phyloP scores from a whole-genome alignment of 1,139 yeast genomes.

The Chernovozyma aurita region DNA sequence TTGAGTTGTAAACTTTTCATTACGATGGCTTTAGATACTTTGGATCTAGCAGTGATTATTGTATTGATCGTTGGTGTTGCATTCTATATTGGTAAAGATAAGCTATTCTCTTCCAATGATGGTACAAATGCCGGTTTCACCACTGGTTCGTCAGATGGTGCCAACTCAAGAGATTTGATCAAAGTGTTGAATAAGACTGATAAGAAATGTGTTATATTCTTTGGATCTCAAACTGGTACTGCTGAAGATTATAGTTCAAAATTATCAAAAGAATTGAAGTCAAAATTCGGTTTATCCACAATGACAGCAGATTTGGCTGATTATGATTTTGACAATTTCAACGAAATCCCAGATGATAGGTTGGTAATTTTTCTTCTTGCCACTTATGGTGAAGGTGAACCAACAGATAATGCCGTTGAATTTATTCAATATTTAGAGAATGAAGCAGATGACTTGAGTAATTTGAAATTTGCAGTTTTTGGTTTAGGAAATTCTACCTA shows the following conservation, averaged over 20 bases:
- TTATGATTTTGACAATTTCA: constrained; percentile 71
- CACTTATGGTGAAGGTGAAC: constrained; percentile 98
- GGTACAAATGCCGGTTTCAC: constrained; percentile 39
- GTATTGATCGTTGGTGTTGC: constrained; percentile 61
- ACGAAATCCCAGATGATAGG: constrained; percentile 45
- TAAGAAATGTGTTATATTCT: constrained; percentile 79
- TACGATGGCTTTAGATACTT: constrained; percentile 54
- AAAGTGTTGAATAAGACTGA: constrained; percentile 57
- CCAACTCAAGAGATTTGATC: constrained; percentile 55
- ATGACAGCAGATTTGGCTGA: constrained; percentile 89
- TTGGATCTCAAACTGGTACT: constrained; percentile 98
- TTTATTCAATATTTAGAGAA: constrained; percentile 59
- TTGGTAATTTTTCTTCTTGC: constrained; percentile 77
- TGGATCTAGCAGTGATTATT: constrained; percentile 67
- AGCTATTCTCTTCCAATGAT: constrained; percentile 41
- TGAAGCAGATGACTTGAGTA: constrained; percentile 59
- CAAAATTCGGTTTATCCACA: constrained; percentile 76
- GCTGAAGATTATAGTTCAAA: constrained; percentile 96
- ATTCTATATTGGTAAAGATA: constrained; percentile 65
- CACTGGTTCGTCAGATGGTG: constrained; percentile 28
- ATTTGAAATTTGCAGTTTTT: constrained; percentile 67
- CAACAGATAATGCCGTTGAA: constrained; percentile 86
- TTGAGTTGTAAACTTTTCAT: too few relatives aligned
- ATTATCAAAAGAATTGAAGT: constrained; percentile 80
- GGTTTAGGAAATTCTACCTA: constrained; percentile 94